A percentile compares a stretch with the other conserved stretches of the same genome.
Conservation (phyloP, 2,329 filamentous ascomycete genomes). For the Phoma herbarum region DNA sequence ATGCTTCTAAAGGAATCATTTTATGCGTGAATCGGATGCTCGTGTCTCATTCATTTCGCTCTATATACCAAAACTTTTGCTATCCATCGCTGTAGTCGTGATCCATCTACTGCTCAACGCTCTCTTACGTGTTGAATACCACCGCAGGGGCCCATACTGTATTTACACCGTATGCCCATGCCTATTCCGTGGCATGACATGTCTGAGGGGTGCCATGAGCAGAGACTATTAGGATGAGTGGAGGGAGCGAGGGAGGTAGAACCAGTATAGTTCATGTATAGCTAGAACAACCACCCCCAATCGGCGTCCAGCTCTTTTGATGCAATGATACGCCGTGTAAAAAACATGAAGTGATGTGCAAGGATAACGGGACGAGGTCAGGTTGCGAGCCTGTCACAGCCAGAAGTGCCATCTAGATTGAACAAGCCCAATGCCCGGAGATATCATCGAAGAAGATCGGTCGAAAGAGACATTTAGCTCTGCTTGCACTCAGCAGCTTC, state of each 20-base stretch:
- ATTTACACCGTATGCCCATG: neutral
- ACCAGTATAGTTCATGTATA: conserved; percentile 38
- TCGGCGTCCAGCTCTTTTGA: conserved; percentile 36
- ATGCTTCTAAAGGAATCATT: neutral
- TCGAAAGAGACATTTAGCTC: conserved; percentile 45
- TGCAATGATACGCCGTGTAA: conserved; percentile 43
- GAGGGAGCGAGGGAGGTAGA: conserved; percentile 26
- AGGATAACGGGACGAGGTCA: conserved; percentile 27
- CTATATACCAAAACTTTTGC: conserved; percentile 25
- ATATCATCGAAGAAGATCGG: conserved; percentile 32
- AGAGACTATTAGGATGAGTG: conserved; percentile 23
- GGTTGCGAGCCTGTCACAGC: conserved; percentile 24
- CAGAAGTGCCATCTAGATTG: conserved; percentile 41
- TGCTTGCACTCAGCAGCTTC: conserved; percentile 57
- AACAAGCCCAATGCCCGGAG: conserved; percentile 34
- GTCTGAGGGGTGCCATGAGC: conserved; percentile 8
- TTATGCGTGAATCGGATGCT: conserved; percentile 6
- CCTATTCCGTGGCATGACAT: neutral
- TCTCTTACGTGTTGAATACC: neutral
- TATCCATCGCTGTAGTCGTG: conserved; percentile 17
- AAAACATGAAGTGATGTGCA: conserved; percentile 31
- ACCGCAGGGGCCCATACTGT: neutral
- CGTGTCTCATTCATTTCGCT: conserved; percentile 19
- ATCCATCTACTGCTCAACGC: conserved; percentile 15
- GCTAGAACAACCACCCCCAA: conserved; percentile 34